A percentile compares a stretch with the other conserved stretches of the same genome.
Evolutionary conservation across 768 basidiomycete species (phyloP).

Genomic region (Xerocomus spinulosus): DNA sequence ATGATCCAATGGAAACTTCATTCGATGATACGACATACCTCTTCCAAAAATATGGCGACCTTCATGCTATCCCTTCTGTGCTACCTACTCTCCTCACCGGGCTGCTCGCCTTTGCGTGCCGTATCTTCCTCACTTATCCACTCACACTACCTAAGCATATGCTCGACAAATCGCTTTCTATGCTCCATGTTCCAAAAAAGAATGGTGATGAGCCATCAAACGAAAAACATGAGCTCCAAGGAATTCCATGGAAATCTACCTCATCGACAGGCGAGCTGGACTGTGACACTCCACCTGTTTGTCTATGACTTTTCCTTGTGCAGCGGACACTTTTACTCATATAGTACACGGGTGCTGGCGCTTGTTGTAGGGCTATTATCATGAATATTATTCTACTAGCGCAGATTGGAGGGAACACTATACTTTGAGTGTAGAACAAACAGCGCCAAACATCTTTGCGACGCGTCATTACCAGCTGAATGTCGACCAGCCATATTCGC

Average conservation of each 20-base stretch:
- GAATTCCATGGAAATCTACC: slow-evolving; percentile 18
- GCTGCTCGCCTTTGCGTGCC: slow-evolving; percentile 46
- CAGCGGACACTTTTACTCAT: slow-evolving; percentile 37
- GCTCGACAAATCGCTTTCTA: slow-evolving; percentile 33
- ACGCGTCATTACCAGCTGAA: slow-evolving; percentile 52
- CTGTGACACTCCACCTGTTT: slow-evolving; percentile 41
- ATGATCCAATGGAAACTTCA: slow-evolving; percentile 21
- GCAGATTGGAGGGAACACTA: slow-evolving; percentile 31
- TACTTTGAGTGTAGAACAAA: too few relatives aligned
- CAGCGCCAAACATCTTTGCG: slow-evolving; percentile 47
- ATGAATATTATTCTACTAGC: slow-evolving; percentile 35
- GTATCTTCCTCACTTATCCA: slow-evolving; percentile 46
- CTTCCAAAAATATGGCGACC: slow-evolving; percentile 20
- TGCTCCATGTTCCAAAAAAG: slow-evolving; percentile 30
- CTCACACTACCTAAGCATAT: slow-evolving; percentile 45
- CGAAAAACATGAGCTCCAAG: slow-evolving; percentile 30
- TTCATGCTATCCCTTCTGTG: slow-evolving; percentile 31
- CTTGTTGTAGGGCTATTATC: slow-evolving; percentile 42
- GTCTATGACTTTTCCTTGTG: slow-evolving; percentile 45
- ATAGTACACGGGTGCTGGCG: slow-evolving; percentile 43
- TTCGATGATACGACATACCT: slow-evolving; percentile 22
- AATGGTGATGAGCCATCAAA: slow-evolving; percentile 25
- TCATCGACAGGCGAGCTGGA: slow-evolving; percentile 29
- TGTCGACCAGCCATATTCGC: slow-evolving; percentile 36
- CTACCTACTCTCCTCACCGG: slow-evolving; percentile 29